Evolutionary conservation across 2,329 filamentous ascomycete species (phyloP), one percentile per base, ranked within the genome.

Genomic region (Lachnellula hyalina): DNA sequence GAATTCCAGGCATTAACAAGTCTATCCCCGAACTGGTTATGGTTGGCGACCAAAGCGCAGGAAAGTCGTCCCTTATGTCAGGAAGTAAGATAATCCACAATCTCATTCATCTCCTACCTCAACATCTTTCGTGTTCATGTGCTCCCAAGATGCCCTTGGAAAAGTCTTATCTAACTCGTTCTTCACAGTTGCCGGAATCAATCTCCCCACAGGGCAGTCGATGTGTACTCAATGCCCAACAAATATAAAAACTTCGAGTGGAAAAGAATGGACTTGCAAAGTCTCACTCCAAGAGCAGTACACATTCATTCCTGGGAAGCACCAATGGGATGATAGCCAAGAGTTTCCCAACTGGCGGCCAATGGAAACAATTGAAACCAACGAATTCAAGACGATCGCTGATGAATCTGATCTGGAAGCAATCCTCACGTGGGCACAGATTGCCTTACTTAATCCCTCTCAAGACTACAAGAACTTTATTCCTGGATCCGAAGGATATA

Each of bases 211-310:
- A 1, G 82, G 80, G 41, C 80, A 81, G 4, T 87, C 86, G 0
- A 88, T 86, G 0, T 96, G 91, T 65, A 96, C 91, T 0, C 75
- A 87, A 0, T 95, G 89, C 55, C 90, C 90, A 0, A 79, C 95
- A 0, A 87, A 91, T 52, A 94, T 96, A 49, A 85, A 87, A 35
- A 69, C 66, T 1, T 85, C 80, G 0, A 73, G 78, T 1, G 76
- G 81, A 0, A 72, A 76, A 0, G 73, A 79, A 0, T 94, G 89
- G 85, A 81, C 76, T 0, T 94, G 89, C 51, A 76, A 77, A 0
- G 79, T 96, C 0, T 83, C 77, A 0, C 70, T 96, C 0, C 80
- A 85, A 4, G 77, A 80, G 7, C 81, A 83, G n/a, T 93, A 87
- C 62, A 69, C 71, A 0, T 89, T 81, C 45, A 65, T 74, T 1